Percentiles rank a stretch among this genome's conserved stretches.
phyloP scores from a whole-genome alignment of 306 rosid genomes.

The Abrus pulchellus region DNA sequence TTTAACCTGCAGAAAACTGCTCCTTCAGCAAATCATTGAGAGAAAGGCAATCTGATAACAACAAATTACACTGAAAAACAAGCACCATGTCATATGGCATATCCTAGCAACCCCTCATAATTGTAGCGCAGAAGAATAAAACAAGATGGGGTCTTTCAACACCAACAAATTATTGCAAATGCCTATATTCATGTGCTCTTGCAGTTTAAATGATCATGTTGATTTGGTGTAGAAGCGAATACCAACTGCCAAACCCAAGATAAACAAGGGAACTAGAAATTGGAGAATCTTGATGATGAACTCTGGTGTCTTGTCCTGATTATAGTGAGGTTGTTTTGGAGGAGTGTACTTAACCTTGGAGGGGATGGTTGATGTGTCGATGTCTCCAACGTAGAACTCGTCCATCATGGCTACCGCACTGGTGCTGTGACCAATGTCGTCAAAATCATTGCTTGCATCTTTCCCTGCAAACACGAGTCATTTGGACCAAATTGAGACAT shows the following conservation, averaged over 20 bases:
- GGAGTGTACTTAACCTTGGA: constrained; percentile 67
- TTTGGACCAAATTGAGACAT: constrained; percentile 20
- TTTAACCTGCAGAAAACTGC: constrained; percentile 24
- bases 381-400: constrained; percentile 83
- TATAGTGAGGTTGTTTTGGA: constrained; percentile 79
- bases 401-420: constrained; percentile 86
- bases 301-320: constrained; percentile 76
- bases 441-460: constrained; percentile 89
- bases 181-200: constrained; percentile 25
- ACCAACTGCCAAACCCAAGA: constrained; percentile 81
- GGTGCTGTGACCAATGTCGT: constrained; percentile 88
- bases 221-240: constrained; percentile 77
- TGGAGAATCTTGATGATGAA: constrained; percentile 81
- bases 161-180: constrained; percentile 46
- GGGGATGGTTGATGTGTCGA: constrained; percentile 72
- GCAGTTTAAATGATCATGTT: constrained; percentile 45
- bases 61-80: constrained; percentile 46
- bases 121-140: constrained; percentile 26
- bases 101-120: constrained; percentile 41
- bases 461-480: constrained; percentile 67
- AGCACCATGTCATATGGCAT: constrained; percentile 41
- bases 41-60: constrained; percentile 33
- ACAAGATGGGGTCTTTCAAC: constrained; percentile 32
- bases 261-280: constrained; percentile 77
- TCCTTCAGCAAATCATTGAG: constrained; percentile 33